Evolutionary conservation across 2,329 filamentous ascomycete genomes (phyloP).

Genomic region (Arthrobotrys entomopaga): DNA sequence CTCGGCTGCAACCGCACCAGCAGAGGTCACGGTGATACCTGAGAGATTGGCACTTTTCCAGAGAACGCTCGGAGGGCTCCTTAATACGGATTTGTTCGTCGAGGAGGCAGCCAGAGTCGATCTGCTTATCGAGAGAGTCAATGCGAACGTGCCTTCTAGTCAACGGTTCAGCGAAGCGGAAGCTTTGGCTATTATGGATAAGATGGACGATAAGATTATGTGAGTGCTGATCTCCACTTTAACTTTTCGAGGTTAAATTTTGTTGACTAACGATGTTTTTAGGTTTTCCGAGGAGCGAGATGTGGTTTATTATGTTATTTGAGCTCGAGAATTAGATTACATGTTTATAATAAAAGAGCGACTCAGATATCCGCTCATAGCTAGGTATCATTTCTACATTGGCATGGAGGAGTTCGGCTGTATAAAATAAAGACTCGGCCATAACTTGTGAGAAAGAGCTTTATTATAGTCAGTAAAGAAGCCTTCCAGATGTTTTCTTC

Average conservation of each 20-base stretch:
- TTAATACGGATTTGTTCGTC: conserved; percentile 83
- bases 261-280: conserved; percentile 9
- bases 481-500: background rate
- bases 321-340: too few relatives aligned
- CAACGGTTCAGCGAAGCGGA: conserved; percentile 75
- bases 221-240: conserved; percentile 65
- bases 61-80: conserved; percentile 80
- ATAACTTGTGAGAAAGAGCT: background rate
- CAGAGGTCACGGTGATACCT: conserved; percentile 65
- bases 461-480: too few relatives aligned
- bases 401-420: conserved; percentile 5
- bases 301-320: conserved; percentile 25
- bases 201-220: conserved; percentile 93
- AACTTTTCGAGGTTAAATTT: background rate
- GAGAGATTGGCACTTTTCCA: conserved; percentile 79
- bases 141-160: conserved; percentile 71
- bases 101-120: conserved; percentile 83
- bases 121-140: conserved; percentile 80
- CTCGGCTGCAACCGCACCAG: conserved; percentile 53
- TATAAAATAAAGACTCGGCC: background rate
- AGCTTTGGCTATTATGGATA: conserved; percentile 78
- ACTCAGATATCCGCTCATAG: too few relatives aligned
- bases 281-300: conserved; percentile 39
- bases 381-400: background rate
- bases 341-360: too few relatives aligned